phyloP scores from a whole-genome alignment of 345 rosid species.

The Citrus mangshanensis region DNA sequence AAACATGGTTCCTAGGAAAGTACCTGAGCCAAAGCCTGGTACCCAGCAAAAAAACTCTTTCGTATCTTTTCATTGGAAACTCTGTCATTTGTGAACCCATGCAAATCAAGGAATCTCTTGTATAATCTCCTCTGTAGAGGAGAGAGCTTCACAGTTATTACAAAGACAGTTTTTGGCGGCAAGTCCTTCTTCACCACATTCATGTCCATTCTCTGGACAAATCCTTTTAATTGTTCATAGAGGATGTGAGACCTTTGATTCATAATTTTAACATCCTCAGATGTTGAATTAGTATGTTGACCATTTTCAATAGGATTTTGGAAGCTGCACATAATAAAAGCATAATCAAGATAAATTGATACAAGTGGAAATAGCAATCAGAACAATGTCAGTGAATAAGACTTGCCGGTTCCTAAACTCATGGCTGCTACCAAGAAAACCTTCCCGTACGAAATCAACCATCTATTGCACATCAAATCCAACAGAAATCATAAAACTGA shows the following conservation, averaged over 20 bases:
- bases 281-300: slow-evolving; percentile 95
- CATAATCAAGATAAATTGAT: slow-evolving; percentile 11
- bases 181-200: slow-evolving; percentile 92
- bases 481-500: slow-evolving; percentile 6
- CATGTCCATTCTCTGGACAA: slow-evolving; percentile 99
- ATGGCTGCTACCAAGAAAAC: slow-evolving; percentile 98
- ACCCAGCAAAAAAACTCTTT: slow-evolving; percentile 95
- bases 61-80: slow-evolving; percentile 62
- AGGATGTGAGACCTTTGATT: slow-evolving; percentile 98
- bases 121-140: slow-evolving; percentile 85
- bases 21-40: slow-evolving; percentile 99
- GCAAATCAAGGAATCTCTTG: slow-evolving; percentile 89
- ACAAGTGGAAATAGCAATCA: slow-evolving; percentile 16
- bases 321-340: slow-evolving; percentile 57
- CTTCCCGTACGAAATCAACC: slow-evolving; percentile 99
- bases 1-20: neutral
- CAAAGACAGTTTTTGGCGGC: slow-evolving; percentile 98
- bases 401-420: slow-evolving; percentile 96
- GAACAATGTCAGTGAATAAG: slow-evolving; percentile 21
- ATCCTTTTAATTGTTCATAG: slow-evolving; percentile 94
- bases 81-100: slow-evolving; percentile 67
- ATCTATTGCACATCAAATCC: slow-evolving; percentile 55
- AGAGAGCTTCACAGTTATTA: slow-evolving; percentile 93
- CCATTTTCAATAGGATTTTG: slow-evolving; percentile 99
- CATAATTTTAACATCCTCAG: slow-evolving; percentile 96